phyloP scores from a whole-genome alignment of 2,329 filamentous ascomycete species.

The Penicillium hesseltinei region DNA sequence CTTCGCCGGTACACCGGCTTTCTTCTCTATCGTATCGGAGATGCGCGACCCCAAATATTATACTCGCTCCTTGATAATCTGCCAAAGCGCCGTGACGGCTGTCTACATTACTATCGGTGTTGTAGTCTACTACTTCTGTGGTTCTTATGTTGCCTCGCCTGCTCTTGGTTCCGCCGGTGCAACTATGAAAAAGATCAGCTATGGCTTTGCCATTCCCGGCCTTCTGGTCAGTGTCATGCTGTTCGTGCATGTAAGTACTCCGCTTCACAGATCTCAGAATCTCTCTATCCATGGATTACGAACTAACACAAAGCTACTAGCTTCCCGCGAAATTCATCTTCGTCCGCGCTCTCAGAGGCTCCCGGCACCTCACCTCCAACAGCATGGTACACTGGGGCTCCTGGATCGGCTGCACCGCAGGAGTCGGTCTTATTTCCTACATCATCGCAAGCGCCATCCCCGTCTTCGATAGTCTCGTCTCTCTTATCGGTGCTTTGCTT shows the following conservation, averaged over 20 bases:
- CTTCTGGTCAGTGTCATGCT: conserved; percentile 26
- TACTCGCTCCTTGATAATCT: conserved; percentile 28
- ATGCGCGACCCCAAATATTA: conserved; percentile 36
- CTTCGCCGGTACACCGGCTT: conserved; percentile 24
- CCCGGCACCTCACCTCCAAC: conserved; percentile 18
- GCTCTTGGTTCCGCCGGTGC: conserved; percentile 46
- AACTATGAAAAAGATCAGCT: conserved; percentile 44
- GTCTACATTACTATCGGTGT: conserved; percentile 35
- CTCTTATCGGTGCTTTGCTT: conserved; percentile 22
- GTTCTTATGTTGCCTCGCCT: conserved; percentile 46
- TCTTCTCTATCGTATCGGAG: conserved; percentile 37
- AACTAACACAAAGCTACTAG: not conserved
- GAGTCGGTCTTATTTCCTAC: conserved; percentile 18
- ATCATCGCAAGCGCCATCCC: conserved; percentile 25
- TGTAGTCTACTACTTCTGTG: conserved; percentile 48
- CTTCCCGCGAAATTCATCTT: conserved; percentile 23
- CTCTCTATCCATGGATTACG: not conserved
- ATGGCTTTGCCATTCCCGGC: conserved; percentile 36
- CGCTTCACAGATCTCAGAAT: not conserved
- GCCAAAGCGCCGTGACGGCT: conserved; percentile 32
- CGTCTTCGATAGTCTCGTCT: conserved; percentile 22
- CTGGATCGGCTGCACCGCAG: conserved; percentile 20
- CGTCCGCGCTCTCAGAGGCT: conserved; percentile 17
- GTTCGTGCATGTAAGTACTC: conserved; percentile 19
- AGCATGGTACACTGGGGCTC: conserved; percentile 18